phyloP scores from a whole-genome alignment of 2,329 filamentous ascomycete species.

The Septoria linicola region DNA sequence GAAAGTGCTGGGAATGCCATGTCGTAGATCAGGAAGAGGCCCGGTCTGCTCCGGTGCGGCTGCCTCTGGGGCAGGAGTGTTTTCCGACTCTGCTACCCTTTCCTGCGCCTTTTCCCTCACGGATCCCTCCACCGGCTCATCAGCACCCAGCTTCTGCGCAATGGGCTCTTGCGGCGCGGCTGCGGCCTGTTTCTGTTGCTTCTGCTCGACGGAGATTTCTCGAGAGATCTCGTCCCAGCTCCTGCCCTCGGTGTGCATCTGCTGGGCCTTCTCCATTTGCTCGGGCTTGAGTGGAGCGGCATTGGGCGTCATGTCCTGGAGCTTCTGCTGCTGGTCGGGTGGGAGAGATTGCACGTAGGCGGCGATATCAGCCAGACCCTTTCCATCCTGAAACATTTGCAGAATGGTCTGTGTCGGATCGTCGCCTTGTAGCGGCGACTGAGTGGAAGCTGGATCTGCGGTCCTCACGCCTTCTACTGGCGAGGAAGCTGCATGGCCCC shows the following conservation, averaged over 20 bases:
- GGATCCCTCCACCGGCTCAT: conserved; percentile 32
- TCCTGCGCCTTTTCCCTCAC: conserved; percentile 31
- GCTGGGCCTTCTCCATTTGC: conserved; percentile 2
- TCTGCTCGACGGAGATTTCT: conserved; percentile 9
- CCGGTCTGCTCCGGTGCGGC: conserved; percentile 41
- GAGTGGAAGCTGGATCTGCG: conserved; percentile 37
- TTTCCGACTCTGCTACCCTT: conserved; percentile 32
- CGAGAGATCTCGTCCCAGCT: conserved; percentile 13
- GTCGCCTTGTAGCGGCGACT: conserved; percentile 23
- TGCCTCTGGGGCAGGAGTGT: conserved; percentile 20
- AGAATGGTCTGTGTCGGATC: conserved; percentile 27
- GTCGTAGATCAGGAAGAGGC: conserved; percentile 85
- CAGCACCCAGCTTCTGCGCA: conserved; percentile 33
- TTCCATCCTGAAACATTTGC: conserved; percentile 22
- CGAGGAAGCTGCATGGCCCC: conserved; percentile 22
- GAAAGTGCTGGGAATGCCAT: conserved; percentile 89
- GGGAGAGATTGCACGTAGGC: conserved; percentile 12
- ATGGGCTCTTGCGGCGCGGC: conserved; percentile 30
- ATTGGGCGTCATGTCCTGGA: conserved; percentile 13
- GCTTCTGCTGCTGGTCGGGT: conserved; percentile 14
- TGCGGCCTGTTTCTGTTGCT: conserved; percentile 2
- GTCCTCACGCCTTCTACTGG: conserved; percentile 37
- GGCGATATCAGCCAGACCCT: conserved; percentile 15
- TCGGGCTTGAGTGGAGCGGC: neutral
- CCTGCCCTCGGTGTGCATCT: conserved; percentile 13